Percentiles rank a stretch among this genome's conserved stretches.
phyloP scores from a whole-genome alignment of 2,329 filamentous ascomycete genomes.

The Cercospora sesami region DNA sequence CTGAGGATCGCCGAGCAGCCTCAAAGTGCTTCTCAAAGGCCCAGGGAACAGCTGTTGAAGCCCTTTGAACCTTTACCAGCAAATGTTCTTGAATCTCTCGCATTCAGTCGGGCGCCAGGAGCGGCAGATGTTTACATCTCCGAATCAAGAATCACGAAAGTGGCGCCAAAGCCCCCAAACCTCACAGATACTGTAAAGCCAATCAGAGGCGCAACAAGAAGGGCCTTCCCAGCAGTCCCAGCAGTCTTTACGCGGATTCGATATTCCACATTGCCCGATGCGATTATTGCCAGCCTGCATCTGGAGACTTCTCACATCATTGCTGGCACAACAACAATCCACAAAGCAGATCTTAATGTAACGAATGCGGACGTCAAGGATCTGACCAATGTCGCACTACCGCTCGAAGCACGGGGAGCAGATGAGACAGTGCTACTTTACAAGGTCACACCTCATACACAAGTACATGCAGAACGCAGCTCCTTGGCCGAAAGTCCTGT shows the following conservation, averaged over 20 bases:
- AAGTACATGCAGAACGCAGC: not conserved
- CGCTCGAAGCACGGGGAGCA: slow-evolving; percentile 53
- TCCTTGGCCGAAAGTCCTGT: slow-evolving; percentile 10
- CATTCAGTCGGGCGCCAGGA: slow-evolving; percentile 55
- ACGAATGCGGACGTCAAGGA: slow-evolving; percentile 58
- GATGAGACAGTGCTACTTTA: slow-evolving; percentile 77
- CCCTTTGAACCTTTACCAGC: slow-evolving; percentile 68
- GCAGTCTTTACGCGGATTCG: slow-evolving; percentile 71
- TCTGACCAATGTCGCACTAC: slow-evolving; percentile 25
- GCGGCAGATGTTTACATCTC: slow-evolving; percentile 65
- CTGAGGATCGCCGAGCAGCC: slow-evolving; percentile 20
- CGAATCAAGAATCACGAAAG: slow-evolving; percentile 70
- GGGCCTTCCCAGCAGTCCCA: slow-evolving; percentile 65
- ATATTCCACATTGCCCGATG: slow-evolving; percentile 62
- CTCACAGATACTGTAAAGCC: slow-evolving; percentile 62
- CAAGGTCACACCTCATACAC: slow-evolving; percentile 35
- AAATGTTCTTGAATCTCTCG: slow-evolving; percentile 75
- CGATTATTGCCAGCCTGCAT: slow-evolving; percentile 34
- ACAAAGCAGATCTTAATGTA: slow-evolving; percentile 59
- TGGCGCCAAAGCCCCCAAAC: slow-evolving; percentile 65
- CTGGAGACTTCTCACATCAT: slow-evolving; percentile 34
- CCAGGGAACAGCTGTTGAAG: slow-evolving; percentile 64
- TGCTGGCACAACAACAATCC: slow-evolving; percentile 53
- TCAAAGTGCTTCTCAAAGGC: slow-evolving; percentile 54
- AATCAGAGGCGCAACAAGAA: slow-evolving; percentile 63